Evolutionary conservation across 176 grass and related monocot genomes (phyloP).

Genomic region (Triticum timopheevii): DNA sequence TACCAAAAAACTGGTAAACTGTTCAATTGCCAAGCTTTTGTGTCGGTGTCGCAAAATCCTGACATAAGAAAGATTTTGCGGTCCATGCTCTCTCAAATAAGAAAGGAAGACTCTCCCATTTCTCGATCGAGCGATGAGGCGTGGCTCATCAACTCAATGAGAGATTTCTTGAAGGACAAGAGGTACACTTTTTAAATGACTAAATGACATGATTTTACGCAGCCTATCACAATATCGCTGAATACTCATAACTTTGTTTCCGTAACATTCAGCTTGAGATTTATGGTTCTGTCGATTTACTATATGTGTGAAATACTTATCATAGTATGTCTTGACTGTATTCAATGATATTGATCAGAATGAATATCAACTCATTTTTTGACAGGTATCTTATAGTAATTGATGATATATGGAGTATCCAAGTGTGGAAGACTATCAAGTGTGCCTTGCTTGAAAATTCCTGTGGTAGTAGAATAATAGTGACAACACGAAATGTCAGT

Average conservation of each 20-base stretch:
- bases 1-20: too few species aligned
- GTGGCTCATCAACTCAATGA: slow-evolving; percentile 8
- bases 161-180: slow-evolving; percentile 14
- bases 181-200: neutral
- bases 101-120: too few species aligned
- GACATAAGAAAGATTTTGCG: too few species aligned
- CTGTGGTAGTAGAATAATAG: slow-evolving; percentile 28
- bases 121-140: neutral
- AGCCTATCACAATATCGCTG: neutral
- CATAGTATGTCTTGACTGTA: neutral
- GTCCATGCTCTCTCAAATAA: too few species aligned
- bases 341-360: neutral
- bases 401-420: slow-evolving; percentile 34
- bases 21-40: neutral
- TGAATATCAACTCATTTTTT: neutral
- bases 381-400: slow-evolving; percentile 25
- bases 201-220: neutral
- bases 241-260: neutral
- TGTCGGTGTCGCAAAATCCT: neutral
- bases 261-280: neutral
- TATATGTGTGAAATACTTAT: neutral
- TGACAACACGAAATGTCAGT: slow-evolving; percentile 2
- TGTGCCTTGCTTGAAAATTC: neutral
- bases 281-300: neutral
- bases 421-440: slow-evolving; percentile 15